Percentiles rank a stretch among this genome's conserved stretches.
phyloP scores from a whole-genome alignment of 768 basidiomycete genomes.

The Mycena albidolilacea region DNA sequence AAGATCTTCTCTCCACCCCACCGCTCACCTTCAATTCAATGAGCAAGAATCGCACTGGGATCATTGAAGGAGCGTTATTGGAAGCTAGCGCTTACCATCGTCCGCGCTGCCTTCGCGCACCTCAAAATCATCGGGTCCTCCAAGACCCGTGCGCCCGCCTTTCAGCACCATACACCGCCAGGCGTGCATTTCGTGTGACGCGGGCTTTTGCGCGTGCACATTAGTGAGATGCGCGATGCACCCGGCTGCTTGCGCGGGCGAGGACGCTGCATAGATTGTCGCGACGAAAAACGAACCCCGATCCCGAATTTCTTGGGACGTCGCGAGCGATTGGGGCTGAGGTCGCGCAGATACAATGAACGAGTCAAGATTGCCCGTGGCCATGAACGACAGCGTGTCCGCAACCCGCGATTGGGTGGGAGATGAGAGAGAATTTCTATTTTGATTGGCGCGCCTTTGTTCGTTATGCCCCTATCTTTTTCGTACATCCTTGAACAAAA shows the following conservation, averaged over 20 bases:
- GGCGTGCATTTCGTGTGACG: constrained; percentile 81
- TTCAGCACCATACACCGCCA: constrained; percentile 86
- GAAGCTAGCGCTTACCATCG: constrained; percentile 60
- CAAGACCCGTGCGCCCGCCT: constrained; percentile 73
- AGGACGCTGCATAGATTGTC: constrained; percentile 69
- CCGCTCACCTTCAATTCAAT: constrained; percentile 59
- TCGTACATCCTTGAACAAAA: neutral
- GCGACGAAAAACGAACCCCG: constrained; percentile 82
- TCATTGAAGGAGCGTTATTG: neutral
- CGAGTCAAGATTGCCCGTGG: constrained; percentile 59
- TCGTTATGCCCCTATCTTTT: neutral
- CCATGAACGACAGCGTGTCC: constrained; percentile 9
- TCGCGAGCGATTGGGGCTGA: constrained; percentile 61
- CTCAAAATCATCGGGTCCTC: constrained; percentile 84
- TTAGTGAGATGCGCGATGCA: constrained; percentile 68
- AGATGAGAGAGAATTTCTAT: neutral
- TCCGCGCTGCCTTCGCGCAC: constrained; percentile 75
- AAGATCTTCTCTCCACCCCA: constrained; percentile 77
- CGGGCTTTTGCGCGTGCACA: constrained; percentile 70
- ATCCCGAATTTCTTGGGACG: constrained; percentile 84
- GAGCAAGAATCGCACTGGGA: constrained; percentile 6
- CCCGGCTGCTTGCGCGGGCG: constrained; percentile 65
- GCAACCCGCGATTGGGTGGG: no score
- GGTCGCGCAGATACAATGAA: constrained; percentile 66
- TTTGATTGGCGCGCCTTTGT: neutral